phyloP scores from a whole-genome alignment of 768 basidiomycete species.

The Rhizopogon salebrosus region DNA sequence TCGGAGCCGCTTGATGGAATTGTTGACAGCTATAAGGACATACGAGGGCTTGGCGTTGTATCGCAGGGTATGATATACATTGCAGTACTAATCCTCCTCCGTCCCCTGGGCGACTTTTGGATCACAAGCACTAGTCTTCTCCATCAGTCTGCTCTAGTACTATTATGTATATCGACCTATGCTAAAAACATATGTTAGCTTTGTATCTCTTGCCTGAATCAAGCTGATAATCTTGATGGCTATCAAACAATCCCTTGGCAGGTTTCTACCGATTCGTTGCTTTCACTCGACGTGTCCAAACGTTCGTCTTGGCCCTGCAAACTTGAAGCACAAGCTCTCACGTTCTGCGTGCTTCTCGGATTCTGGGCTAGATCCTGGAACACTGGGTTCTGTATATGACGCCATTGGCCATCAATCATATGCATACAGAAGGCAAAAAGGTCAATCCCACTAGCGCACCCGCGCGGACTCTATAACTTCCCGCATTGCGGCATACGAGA shows the following conservation, averaged over 20 bases:
- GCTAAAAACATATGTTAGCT: background rate
- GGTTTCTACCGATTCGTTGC: background rate
- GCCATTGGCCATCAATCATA: background rate
- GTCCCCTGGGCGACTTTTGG: background rate
- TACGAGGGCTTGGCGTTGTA: background rate
- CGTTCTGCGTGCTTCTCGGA: background rate
- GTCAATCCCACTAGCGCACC: background rate
- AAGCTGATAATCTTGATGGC: background rate
- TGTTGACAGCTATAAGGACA: background rate
- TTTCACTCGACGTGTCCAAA: constrained; percentile 1
- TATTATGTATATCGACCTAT: too few relatives aligned
- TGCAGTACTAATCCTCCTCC: too few relatives aligned
- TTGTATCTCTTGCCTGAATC: too few relatives aligned
- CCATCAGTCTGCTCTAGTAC: background rate
- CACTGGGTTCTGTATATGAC: background rate
- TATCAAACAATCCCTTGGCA: background rate
- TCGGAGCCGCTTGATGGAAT: background rate
- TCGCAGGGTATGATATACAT: too few relatives aligned
- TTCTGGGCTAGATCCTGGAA: background rate
- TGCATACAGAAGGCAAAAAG: background rate
- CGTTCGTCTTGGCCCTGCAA: background rate
- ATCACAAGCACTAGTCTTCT: background rate
- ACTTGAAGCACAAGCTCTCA: background rate
- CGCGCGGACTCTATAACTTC: background rate
- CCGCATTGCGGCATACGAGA: too few relatives aligned